Percentiles rank a stretch among this genome's conserved stretches.
phyloP scores from a whole-genome alignment of 768 basidiomycete genomes.

The Boletus pseudo-olivaceus region DNA sequence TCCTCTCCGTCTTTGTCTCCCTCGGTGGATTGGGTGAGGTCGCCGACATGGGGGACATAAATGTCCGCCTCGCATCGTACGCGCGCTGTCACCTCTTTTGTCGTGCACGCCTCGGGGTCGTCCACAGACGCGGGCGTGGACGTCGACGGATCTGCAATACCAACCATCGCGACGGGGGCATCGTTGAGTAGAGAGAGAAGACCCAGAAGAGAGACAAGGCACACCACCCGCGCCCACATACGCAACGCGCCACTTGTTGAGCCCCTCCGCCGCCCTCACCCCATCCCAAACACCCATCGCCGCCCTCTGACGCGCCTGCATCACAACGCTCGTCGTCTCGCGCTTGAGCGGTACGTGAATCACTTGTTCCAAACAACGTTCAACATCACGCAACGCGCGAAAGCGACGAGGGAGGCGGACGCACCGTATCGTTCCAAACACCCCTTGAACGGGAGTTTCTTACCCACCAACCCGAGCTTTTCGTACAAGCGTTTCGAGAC shows the following conservation, averaged over 20 bases:
- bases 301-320: slow-evolving; percentile 36
- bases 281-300: slow-evolving; percentile 52
- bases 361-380: slow-evolving; percentile 30
- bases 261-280: slow-evolving; percentile 33
- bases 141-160: neutral
- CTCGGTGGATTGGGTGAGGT: slow-evolving; percentile 24
- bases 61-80: slow-evolving; percentile 32
- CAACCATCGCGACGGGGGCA: neutral
- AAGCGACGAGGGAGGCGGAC: slow-evolving; percentile 12
- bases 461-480: slow-evolving; percentile 56
- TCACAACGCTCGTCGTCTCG: slow-evolving; percentile 34
- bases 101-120: neutral
- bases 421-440: slow-evolving; percentile 47
- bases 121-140: neutral
- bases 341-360: slow-evolving; percentile 45
- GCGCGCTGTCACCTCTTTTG: slow-evolving; percentile 17
- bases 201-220: neutral
- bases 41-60: slow-evolving; percentile 37
- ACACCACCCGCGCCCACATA: slow-evolving; percentile 33
- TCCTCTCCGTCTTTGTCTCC: slow-evolving; percentile 42
- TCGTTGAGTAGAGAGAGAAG: neutral
- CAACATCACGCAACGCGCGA: neutral
- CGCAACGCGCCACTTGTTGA: slow-evolving; percentile 44
- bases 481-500: slow-evolving; percentile 59
- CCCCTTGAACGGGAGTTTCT: slow-evolving; percentile 49